A percentile compares a stretch with the other conserved stretches of the same genome.
Evolutionary conservation across 2,329 filamentous ascomycete species (phyloP).

Genomic region (Claviceps pazoutovae): DNA sequence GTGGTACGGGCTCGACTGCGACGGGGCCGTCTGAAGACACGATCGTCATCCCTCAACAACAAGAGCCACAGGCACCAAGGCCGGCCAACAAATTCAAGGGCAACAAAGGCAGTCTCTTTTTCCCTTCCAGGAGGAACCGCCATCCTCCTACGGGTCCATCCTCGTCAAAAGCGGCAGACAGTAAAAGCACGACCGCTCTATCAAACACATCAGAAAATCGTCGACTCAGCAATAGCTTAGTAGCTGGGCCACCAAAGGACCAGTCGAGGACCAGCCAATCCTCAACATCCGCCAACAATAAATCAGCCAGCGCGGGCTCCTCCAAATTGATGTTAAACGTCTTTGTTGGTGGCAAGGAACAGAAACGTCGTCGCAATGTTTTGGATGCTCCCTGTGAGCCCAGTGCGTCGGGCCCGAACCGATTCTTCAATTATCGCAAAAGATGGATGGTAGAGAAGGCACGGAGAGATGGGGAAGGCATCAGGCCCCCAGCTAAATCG

Average conservation of each 20-base stretch:
- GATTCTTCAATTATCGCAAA: constrained; percentile 18
- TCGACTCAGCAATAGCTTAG: background rate
- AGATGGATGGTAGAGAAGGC: constrained; percentile 4
- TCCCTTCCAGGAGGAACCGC: background rate
- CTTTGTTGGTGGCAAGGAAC: constrained; percentile 28
- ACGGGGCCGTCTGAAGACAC: background rate
- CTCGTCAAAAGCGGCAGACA: background rate
- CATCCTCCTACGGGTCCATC: background rate
- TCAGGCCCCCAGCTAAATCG: constrained; percentile 1
- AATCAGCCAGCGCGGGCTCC: background rate
- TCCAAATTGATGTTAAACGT: constrained; percentile 22
- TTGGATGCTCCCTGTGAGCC: constrained; percentile 27
- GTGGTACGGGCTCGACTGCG: background rate
- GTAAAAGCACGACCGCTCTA: background rate
- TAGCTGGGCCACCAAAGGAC: background rate
- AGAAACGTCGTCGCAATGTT: constrained; percentile 23
- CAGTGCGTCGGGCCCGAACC: constrained; percentile 22
- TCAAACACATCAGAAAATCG: background rate
- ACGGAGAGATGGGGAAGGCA: constrained; percentile 5
- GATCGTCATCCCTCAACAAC: background rate
- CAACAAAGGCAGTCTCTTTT: background rate
- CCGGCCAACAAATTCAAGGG: background rate
- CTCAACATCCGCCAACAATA: background rate
- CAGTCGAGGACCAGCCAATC: background rate
- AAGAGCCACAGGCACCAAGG: background rate